A percentile compares a stretch with the other conserved stretches of the same genome.
phyloP scores from a whole-genome alignment of 108 stramenopile species.

The Nitzschia sp. region DNA sequence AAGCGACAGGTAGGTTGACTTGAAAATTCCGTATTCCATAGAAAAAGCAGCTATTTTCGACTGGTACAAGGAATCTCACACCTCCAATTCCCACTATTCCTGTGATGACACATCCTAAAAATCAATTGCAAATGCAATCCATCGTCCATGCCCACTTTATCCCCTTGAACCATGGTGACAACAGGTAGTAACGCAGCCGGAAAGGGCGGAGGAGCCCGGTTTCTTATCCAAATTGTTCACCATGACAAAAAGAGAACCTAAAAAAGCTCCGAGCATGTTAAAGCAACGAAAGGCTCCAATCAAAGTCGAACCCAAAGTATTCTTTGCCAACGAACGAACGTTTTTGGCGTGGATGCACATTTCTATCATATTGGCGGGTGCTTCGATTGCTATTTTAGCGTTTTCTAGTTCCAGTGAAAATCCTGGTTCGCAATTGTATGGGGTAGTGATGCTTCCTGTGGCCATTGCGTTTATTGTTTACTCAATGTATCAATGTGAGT shows the following conservation, averaged over 20 bases:
- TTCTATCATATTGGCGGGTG: conserved; percentile 79
- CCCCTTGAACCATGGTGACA: not conserved
- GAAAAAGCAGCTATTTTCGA: too few species aligned
- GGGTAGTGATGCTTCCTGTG: conserved; percentile 81
- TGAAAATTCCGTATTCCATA: not conserved
- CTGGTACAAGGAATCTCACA: conserved; percentile 1
- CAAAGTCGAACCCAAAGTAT: conserved; percentile 83
- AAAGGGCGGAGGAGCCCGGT: not conserved
- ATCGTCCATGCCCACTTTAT: not conserved
- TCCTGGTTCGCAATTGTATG: conserved; percentile 66
- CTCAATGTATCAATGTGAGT: conserved; percentile 85
- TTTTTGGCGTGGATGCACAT: conserved; percentile 95
- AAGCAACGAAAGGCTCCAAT: conserved; percentile 31
- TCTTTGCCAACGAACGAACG: conserved; percentile 96
- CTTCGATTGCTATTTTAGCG: conserved; percentile 87
- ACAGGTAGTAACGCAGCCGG: not conserved
- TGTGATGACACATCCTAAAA: not conserved
- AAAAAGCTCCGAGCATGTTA: not conserved
- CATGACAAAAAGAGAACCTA: not conserved
- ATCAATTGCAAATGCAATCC: not conserved
- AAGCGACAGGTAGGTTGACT: conserved; percentile 18
- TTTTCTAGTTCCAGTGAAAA: conserved; percentile 53
- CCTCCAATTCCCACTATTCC: not conserved
- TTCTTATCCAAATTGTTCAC: conserved; percentile 4
- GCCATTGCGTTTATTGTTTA: conserved; percentile 87